phyloP scores from a whole-genome alignment of 345 rosid species.

The Lumnitzera littorea region DNA sequence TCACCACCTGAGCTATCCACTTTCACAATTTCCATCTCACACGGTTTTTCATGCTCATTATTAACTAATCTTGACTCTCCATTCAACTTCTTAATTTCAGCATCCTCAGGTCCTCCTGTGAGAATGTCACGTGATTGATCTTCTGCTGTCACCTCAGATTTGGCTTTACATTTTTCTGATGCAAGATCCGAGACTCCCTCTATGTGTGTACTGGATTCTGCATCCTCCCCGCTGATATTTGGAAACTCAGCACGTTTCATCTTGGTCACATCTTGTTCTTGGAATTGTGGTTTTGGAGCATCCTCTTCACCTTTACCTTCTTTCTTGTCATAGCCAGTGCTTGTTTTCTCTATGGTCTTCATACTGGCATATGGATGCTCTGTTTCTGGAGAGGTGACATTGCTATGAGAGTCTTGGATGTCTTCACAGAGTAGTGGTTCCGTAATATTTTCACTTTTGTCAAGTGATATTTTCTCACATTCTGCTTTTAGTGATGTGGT shows the following conservation, averaged over 20 bases:
- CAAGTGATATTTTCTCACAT: no score
- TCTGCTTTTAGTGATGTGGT: no score
- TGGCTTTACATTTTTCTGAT: constrained; percentile 1
- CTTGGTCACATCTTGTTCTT: background rate
- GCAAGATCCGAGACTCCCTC: background rate
- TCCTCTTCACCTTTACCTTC: background rate
- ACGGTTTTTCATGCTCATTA: no score
- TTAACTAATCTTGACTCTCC: background rate
- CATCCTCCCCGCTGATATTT: background rate
- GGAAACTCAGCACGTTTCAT: background rate
- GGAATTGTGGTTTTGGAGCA: background rate
- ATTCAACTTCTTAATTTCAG: background rate
- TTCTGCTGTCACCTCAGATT: background rate
- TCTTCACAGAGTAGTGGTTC: no score
- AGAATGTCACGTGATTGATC: constrained; percentile 1
- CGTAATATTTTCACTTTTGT: no score
- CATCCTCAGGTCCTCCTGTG: constrained; percentile 1
- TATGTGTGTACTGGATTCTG: background rate
- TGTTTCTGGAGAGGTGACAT: no score
- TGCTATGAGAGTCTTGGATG: no score
- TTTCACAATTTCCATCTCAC: no score
- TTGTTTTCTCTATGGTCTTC: no score
- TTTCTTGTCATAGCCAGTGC: background rate
- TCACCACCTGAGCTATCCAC: no score
- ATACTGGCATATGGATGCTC: no score